These are phyloP conservation scores for Mycena crocata DNA, from an alignment of 768 basidiomycete genomes.

Conservation along the genomic window DNA sequence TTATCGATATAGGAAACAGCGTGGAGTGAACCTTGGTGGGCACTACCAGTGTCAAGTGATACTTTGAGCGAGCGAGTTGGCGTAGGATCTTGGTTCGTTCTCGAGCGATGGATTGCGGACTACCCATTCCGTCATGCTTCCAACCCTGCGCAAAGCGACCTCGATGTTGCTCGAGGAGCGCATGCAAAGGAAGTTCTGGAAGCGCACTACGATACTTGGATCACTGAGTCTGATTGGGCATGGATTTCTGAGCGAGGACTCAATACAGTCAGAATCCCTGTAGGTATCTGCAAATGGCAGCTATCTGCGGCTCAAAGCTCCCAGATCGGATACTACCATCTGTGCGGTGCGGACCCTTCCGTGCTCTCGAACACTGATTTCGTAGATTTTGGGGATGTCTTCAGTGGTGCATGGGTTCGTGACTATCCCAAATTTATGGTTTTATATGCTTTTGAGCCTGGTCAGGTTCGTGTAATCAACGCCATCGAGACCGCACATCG, in stretches of 20 bases:
- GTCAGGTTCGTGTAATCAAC: conserved; percentile 55
- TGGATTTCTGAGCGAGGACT: conserved; percentile 69
- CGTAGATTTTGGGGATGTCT: conserved; percentile 58
- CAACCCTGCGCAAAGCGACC: conserved; percentile 71
- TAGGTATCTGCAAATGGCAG: conserved; percentile 44
- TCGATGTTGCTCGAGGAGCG: conserved; percentile 74
- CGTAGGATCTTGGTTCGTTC: conserved; percentile 81
- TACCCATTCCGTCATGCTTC: conserved; percentile 65
- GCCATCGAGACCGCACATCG: conserved; percentile 69
- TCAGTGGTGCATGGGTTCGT: conserved; percentile 75
- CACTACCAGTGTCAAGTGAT: conserved; percentile 21
- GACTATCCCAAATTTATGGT: too few species aligned
- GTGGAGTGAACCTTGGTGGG: conserved; percentile 86
- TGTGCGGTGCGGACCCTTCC: conserved; percentile 68
- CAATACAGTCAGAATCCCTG: conserved; percentile 70
- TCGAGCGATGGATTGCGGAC: conserved; percentile 81
- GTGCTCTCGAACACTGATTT: conserved; percentile 78
- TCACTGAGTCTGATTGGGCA: conserved; percentile 71
- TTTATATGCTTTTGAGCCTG: neutral
- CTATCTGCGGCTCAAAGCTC: neutral
- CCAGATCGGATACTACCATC: conserved; percentile 81
- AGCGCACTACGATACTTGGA: conserved; percentile 81
- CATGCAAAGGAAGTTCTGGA: conserved; percentile 62
- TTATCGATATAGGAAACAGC: conserved; percentile 75
- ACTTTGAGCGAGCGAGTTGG: neutral